Base-by-base conservation (phyloP, 2,329 filamentous ascomycete species). In the Blastomyces parvus region DNA sequence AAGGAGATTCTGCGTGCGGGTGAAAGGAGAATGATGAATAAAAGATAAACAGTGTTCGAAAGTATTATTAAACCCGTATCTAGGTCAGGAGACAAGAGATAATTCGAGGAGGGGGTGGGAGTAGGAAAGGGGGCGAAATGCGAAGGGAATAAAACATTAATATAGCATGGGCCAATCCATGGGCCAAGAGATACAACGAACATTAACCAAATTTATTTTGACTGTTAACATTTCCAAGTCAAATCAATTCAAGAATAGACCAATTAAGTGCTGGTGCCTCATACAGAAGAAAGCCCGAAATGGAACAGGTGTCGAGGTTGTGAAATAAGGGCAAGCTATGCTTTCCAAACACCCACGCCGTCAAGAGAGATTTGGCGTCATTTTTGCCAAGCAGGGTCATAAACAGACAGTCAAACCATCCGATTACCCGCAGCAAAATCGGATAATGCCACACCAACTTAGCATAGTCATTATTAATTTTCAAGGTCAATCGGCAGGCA, bases 401-500 rank as follows among this genome's bases (percentile, higher is more conserved):
- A 30, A 13, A 52, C 17, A 52, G 30, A 2, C 5, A 52, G 22
- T 27, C 9, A 50, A 50, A 22, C 53, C 17, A 56, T 9, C 30
- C 53, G 11, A 38, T n/a, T 38, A n/a, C 9, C 9, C 17, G 22
- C 22, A 19, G 14, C 52, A 36, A 6, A 22, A 22, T 33, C 17
- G 3, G 33, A 33, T 14, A n/a, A 33, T n/a, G 50, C 22, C 53
- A 11, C 1, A 22, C 36, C 59, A 27, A 30, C 44, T 2, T n/a
- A n/a, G 17, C 2, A 27, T 40, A 38, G 36, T 38, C n/a, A 25
- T 50, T 27, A 17, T 57, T 50, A 64, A 4, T 7, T 17, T 30
- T 52, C 38, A 14, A 66, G 50, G 62, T 68, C 66, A 59, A 48
- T 52, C 60, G 66, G 65, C 22, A 67, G 50, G 27, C 59, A 40